Percentiles rank a stretch among this genome's conserved stretches.
Conservation (phyloP, 2,329 filamentous ascomycete genomes). For the Aspergillus ruber region DNA sequence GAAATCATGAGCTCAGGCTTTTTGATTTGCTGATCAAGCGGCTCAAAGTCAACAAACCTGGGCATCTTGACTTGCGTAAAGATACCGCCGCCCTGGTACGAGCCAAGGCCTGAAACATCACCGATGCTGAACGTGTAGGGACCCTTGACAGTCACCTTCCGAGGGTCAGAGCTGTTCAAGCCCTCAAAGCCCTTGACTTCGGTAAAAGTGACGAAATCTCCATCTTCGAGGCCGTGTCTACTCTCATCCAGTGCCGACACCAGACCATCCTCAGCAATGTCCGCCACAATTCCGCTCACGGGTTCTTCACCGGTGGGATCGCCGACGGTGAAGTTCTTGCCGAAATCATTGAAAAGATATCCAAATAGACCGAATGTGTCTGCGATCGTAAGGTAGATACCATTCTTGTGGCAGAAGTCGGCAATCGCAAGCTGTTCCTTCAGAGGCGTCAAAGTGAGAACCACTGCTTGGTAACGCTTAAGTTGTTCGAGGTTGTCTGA, state of each 20-base stretch:
- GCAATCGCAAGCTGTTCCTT: constrained; percentile 75
- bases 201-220: constrained; percentile 90
- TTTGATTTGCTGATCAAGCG: constrained; percentile 68
- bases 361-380: constrained; percentile 94
- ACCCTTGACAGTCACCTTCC: constrained; percentile 88
- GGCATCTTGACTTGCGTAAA: constrained; percentile 99
- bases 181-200: constrained; percentile 89
- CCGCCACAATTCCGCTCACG: constrained; percentile 79
- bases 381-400: constrained; percentile 80
- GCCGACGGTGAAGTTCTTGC: constrained; percentile 82
- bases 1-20: constrained; percentile 86
- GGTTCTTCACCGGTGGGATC: constrained; percentile 88
- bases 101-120: constrained; percentile 77
- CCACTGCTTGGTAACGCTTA: constrained; percentile 86
- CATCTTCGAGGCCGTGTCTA: constrained; percentile 89
- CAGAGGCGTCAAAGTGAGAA: constrained; percentile 77
- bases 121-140: constrained; percentile 98
- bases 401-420: constrained; percentile 90
- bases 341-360: constrained; percentile 95
- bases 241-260: constrained; percentile 94
- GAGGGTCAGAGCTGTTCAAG: constrained; percentile 74
- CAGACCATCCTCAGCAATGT: constrained; percentile 79
- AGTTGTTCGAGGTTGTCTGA: constrained; percentile 71
- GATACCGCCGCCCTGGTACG: constrained; percentile 81
- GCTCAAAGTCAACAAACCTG: constrained; percentile 83